Percentiles rank a stretch among this genome's conserved stretches.
These are phyloP conservation scores for Aspergillus fischeri DNA, from an alignment of 2,329 filamentous ascomycete genomes.

Conservation along the genomic window DNA sequence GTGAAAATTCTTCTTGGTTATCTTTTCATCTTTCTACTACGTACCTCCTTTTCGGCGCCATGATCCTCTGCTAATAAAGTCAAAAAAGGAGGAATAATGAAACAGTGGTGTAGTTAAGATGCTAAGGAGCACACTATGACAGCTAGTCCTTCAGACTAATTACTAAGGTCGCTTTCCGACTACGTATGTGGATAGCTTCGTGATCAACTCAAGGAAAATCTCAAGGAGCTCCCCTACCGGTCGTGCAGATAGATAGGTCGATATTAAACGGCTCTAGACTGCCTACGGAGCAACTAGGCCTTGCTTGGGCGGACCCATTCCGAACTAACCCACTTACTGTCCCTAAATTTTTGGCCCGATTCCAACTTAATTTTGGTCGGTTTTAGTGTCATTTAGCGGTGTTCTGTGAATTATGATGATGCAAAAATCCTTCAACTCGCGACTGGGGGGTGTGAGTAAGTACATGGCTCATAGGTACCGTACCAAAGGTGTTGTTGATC, in stretches of 20 bases:
- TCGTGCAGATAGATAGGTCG: conserved; percentile 1
- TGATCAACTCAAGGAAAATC: background rate
- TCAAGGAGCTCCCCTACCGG: conserved; percentile 3
- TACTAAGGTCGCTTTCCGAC: background rate
- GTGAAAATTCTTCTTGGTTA: background rate
- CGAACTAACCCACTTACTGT: background rate
- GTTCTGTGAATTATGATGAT: background rate
- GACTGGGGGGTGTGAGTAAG: background rate
- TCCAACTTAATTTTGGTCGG: background rate
- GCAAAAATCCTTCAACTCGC: background rate
- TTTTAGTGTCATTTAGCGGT: background rate
- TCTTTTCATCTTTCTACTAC: background rate
- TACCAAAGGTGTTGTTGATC: too few relatives aligned
- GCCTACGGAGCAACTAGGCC: too few relatives aligned
- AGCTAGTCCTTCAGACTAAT: background rate
- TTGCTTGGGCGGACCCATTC: background rate
- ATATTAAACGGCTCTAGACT: background rate
- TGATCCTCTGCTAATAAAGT: background rate
- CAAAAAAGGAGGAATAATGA: conserved; percentile 3
- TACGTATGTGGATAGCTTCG: background rate
- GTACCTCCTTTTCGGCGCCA: background rate
- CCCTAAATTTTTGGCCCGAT: background rate
- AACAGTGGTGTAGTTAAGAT: conserved; percentile 1
- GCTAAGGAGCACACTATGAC: background rate
- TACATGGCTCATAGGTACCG: background rate